Evolutionary conservation across 129 eudicot species (phyloP), one percentile per base, ranked within the genome.

Genomic region (Pulicaria dysenterica): DNA sequence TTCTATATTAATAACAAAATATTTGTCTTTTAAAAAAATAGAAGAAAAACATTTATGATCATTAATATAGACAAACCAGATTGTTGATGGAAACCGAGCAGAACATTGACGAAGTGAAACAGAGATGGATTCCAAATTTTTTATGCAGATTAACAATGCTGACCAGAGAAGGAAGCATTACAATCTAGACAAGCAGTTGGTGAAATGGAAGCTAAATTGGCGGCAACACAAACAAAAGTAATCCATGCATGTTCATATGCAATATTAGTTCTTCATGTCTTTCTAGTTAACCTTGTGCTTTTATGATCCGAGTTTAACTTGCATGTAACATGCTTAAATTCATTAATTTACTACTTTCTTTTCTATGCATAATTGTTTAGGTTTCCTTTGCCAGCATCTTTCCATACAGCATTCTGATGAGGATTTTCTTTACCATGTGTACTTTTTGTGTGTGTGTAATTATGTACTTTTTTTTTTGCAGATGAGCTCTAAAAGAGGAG

Each of bases 401-500:
- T 59, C 11, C 9, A 8, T 59, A 11, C 42, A 58, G 36, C 9
- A 31, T 58, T 36, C 41, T 57, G 63, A 31, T 31, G 41, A 31
- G 8, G 64, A 58, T 58, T 34, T 24, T 10, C 64, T 58, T 58
- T 6, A 37, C 24, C 37, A 38, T 37, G n/a, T 13, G 31, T 19
- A 36, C 43, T 55, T 13, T 45, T 3, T 56, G 51, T 24, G 31
- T 24, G 16, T 13, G 42, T 31, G 53, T 63, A 61, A 17, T 34
- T 24, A 15, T 17, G 5, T 31, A 37, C 34, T 40, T 10, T 5
- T 61, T 38, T 3, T 2, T 14, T 48, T 48, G 58, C 73, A 81
- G 45, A 89, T 86, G 96, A 84, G 79, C 70, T 89, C 82, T 36
- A 73, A 80, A 38, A 78, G 71, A 69, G 80, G 80, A 11, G 81